Percentiles rank a stretch among this genome's conserved stretches.
These are phyloP conservation scores for Talaromyces verruculosus DNA, from an alignment of 2,329 filamentous ascomycete species.

Conservation along the genomic window DNA sequence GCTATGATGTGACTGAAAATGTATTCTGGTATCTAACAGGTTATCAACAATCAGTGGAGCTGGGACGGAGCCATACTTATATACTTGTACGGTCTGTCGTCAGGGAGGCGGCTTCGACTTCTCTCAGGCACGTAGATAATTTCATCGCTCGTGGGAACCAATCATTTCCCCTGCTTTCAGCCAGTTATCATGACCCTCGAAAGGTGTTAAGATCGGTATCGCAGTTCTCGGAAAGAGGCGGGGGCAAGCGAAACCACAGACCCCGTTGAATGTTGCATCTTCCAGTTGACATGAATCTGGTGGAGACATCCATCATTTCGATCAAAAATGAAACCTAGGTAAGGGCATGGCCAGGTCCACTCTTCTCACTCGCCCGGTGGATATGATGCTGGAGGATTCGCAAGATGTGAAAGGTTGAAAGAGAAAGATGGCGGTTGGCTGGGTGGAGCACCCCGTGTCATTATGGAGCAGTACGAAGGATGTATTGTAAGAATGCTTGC, in stretches of 20 bases:
- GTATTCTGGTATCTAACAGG: background rate
- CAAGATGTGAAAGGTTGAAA: background rate
- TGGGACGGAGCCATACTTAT: conserved; percentile 11
- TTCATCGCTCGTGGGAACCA: background rate
- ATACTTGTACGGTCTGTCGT: background rate
- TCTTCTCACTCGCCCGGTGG: conserved; percentile 2
- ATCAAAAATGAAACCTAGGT: background rate
- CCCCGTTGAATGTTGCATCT: conserved; percentile 3
- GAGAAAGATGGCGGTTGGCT: background rate
- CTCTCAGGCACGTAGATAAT: conserved; percentile 4
- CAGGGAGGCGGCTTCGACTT: conserved; percentile 1
- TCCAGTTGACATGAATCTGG: background rate
- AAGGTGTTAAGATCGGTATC: background rate
- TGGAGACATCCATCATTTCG: conserved; percentile 2
- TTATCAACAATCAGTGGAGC: background rate
- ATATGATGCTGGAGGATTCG: conserved; percentile 1
- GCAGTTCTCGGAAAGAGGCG: conserved; percentile 3
- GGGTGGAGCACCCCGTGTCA: background rate
- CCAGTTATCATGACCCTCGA: background rate
- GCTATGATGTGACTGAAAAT: background rate
- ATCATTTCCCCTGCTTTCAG: background rate
- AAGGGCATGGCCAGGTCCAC: background rate
- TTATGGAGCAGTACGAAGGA: background rate
- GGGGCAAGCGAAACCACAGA: conserved; percentile 3
- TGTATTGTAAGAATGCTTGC: conserved; percentile 4